Percentiles rank a stretch among this genome's conserved stretches.
Conservation (phyloP, 345 rosid genomes). For the Linum lewisii region DNA sequence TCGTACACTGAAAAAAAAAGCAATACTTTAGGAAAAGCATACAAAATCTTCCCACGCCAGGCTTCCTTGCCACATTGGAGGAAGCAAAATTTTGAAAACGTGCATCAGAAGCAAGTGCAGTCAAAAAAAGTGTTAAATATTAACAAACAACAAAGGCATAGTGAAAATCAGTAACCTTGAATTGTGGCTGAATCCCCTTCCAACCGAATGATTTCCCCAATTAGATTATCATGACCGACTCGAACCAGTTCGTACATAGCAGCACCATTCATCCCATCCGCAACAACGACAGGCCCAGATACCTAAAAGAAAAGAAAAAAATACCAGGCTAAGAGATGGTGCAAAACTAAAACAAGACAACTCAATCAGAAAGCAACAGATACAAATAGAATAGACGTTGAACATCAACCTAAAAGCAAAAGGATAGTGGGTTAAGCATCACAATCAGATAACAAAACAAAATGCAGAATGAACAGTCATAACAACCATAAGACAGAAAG, state of each 20-base stretch:
- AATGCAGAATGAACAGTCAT: background rate
- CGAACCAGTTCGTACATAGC: slow-evolving; percentile 99
- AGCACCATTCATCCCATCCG: slow-evolving; percentile 99
- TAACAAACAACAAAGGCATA: background rate
- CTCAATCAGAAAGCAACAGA: background rate
- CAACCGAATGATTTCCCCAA: slow-evolving; percentile 94
- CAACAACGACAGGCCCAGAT: slow-evolving; percentile 96
- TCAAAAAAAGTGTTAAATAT: background rate
- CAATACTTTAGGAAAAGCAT: background rate
- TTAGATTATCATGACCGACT: slow-evolving; percentile 90
- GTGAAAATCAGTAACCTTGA: slow-evolving; percentile 47
- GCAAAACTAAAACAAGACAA: slow-evolving; percentile 1
- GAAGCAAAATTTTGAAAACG: background rate
- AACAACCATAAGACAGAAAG: background rate
- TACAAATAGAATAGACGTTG: background rate
- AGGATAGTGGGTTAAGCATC: background rate
- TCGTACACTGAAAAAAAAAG: slow-evolving; percentile 60
- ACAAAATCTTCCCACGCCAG: background rate
- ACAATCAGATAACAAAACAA: background rate
- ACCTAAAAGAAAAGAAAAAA: slow-evolving; percentile 42
- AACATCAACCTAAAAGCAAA: background rate
- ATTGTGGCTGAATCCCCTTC: slow-evolving; percentile 99
- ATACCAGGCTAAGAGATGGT: background rate
- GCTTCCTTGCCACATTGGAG: too few species aligned
- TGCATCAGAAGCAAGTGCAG: background rate